Base-by-base conservation (phyloP, 2,329 filamentous ascomycete genomes). In the Clonostachys sp. region DNA sequence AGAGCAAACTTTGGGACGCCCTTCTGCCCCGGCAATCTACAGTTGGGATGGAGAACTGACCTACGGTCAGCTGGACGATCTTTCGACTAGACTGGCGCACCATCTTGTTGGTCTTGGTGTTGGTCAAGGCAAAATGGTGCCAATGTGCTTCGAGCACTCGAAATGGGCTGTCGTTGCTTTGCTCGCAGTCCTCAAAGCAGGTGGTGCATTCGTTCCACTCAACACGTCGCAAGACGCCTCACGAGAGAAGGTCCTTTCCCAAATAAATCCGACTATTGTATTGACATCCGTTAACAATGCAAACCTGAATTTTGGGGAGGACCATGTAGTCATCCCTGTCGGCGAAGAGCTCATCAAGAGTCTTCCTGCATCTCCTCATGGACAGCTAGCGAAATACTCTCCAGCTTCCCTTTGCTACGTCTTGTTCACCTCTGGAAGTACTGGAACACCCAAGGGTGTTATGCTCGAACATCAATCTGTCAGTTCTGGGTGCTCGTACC, bases 111-210 rank as follows among this genome's bases (percentile, higher is more conserved):
- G 41, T 10, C 34, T 49, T 10, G 50, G 59, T 17, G 50, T 64
- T 16, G 43, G 48, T 8, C 52, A 52, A 2, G 60, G 55, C 34
- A 46, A 44, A 2, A 35, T 60, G 1, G 57, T 67, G 7, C 63
- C 63, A 1, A 49, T 69, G n/a, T 62, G 57, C 42, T 67, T 68
- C 41, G 62, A 67, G 24, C 69, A 68, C 52, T 67, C 64, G 5
- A 56, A 52, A 40, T 70, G 61, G 61, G 56, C 56, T 1, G 46
- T 58, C 14, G 55, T 67, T 5, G 59, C 61, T 1, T 59, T 66
- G 48, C 46, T 69, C 9, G 62, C 51, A 8, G 57, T 67, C 1
- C 48, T 68, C 42, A 66, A 64, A 46, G 59, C 65, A 36, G 65
- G 64, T 10, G 62, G 45, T 12, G 56, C 57, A 9, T 60, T 60